phyloP scores from a whole-genome alignment of 768 basidiomycete genomes.

The Boletus vermiculosoides region DNA sequence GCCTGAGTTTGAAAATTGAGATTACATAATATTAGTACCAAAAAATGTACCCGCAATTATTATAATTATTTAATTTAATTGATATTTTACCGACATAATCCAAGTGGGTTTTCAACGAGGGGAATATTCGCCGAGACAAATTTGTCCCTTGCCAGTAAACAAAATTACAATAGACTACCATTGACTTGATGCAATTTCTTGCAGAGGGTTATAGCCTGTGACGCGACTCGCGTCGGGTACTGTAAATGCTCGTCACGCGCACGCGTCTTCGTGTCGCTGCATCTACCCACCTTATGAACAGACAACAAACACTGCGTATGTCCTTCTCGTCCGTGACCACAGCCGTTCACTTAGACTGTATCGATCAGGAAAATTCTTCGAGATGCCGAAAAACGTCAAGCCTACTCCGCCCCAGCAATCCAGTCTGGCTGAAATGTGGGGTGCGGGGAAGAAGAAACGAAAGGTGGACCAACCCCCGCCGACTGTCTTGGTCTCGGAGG shows the following conservation, averaged over 20 bases:
- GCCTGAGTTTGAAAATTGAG: no score
- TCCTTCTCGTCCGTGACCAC: background rate
- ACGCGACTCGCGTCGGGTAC: constrained; percentile 6
- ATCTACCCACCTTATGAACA: constrained; percentile 46
- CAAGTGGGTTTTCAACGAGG: background rate
- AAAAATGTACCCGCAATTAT: no score
- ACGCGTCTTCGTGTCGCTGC: constrained; percentile 12
- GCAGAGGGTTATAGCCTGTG: background rate
- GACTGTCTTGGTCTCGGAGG: constrained; percentile 20
- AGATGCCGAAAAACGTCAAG: constrained; percentile 69
- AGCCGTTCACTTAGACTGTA: background rate
- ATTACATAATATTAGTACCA: no score
- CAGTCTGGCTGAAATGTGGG: constrained; percentile 77
- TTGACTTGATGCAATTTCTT: background rate
- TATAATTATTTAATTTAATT: background rate
- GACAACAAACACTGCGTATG: constrained; percentile 73
- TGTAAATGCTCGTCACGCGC: constrained; percentile 28
- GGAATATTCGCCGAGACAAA: background rate
- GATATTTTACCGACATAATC: no score
- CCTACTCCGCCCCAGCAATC: constrained; percentile 71
- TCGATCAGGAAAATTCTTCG: constrained; percentile 65
- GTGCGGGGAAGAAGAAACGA: constrained; percentile 44
- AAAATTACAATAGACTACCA: background rate
- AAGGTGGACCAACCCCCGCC: constrained; percentile 22
- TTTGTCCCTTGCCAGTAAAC: background rate